Conservation (phyloP, 2,329 filamentous ascomycete genomes). For the Exophiala aquamarina region DNA sequence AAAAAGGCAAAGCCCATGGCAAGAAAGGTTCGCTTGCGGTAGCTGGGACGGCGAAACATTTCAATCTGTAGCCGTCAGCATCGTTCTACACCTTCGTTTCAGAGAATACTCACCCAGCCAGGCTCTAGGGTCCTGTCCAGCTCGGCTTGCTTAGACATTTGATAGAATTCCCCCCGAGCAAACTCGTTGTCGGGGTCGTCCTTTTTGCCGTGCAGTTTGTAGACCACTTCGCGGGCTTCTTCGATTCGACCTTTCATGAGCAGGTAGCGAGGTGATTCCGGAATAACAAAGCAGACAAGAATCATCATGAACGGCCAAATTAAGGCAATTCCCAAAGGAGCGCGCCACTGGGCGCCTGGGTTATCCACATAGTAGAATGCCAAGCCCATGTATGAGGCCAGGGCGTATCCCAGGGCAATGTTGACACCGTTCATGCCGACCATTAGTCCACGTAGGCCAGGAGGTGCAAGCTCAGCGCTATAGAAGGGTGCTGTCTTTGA, state of each 20-base stretch:
- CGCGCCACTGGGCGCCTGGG: constrained; percentile 18
- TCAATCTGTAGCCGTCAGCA: constrained; percentile 12
- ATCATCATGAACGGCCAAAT: constrained; percentile 25
- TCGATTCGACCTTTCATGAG: constrained; percentile 29
- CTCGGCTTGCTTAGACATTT: constrained; percentile 23
- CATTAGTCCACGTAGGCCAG: constrained; percentile 21
- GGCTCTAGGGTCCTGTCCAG: constrained; percentile 18
- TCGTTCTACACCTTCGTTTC: background rate
- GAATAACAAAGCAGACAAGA: constrained; percentile 26
- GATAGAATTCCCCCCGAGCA: constrained; percentile 20
- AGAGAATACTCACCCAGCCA: constrained; percentile 8
- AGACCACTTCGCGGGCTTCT: constrained; percentile 27
- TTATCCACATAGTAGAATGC: constrained; percentile 17
- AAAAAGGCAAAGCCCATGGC: constrained; percentile 19
- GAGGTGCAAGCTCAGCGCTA: constrained; percentile 21
- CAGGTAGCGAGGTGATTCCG: constrained; percentile 31
- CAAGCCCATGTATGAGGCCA: constrained; percentile 21
- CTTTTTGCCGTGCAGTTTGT: constrained; percentile 18
- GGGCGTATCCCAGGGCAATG: constrained; percentile 21
- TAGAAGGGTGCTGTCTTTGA: constrained; percentile 4
- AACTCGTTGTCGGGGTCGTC: constrained; percentile 19
- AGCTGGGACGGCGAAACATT: constrained; percentile 17
- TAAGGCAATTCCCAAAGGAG: constrained; percentile 17
- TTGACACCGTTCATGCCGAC: constrained; percentile 23
- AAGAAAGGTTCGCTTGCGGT: constrained; percentile 18